These are phyloP conservation scores for Cenococcum geophilum DNA, from an alignment of 495 filamentous ascomycete species.

Conservation along the genomic window DNA sequence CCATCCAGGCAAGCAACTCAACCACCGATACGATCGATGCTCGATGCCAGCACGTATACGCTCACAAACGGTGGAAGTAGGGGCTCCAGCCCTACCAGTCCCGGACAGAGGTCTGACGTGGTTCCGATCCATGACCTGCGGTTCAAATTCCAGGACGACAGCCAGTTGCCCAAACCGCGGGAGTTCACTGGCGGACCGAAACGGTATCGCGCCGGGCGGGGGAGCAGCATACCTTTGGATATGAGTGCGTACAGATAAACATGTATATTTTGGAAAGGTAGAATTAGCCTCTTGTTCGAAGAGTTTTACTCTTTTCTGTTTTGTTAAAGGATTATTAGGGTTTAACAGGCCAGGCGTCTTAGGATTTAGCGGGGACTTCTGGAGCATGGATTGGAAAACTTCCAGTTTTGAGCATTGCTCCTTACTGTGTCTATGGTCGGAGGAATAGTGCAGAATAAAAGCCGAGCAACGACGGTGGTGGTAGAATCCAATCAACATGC, in stretches of 20 bases:
- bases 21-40: conserved; percentile 49
- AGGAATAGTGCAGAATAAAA: too few relatives aligned
- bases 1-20: conserved; percentile 30
- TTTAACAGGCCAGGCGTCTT: too few relatives aligned
- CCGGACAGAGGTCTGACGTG: conserved; percentile 39
- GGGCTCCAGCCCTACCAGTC: conserved; percentile 11
- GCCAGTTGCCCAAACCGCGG: conserved; percentile 75
- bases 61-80: conserved; percentile 51
- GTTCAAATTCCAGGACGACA: conserved; percentile 83
- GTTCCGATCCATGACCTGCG: conserved; percentile 68
- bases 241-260: conserved; percentile 46
- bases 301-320: too few relatives aligned
- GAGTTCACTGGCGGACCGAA: conserved; percentile 64
- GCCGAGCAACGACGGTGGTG: too few relatives aligned
- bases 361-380: too few relatives aligned
- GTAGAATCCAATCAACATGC: too few relatives aligned
- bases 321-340: too few relatives aligned
- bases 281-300: too few relatives aligned
- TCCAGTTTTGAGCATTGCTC: too few relatives aligned
- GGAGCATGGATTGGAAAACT: too few relatives aligned
- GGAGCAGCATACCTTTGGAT: conserved; percentile 90
- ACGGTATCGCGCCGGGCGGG: conserved; percentile 82
- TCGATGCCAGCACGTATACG: conserved; percentile 74
- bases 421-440: too few relatives aligned
- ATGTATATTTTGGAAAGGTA: too few relatives aligned